phyloP scores from a whole-genome alignment of 2,329 filamentous ascomycete genomes.

The Ilyonectria destructans region DNA sequence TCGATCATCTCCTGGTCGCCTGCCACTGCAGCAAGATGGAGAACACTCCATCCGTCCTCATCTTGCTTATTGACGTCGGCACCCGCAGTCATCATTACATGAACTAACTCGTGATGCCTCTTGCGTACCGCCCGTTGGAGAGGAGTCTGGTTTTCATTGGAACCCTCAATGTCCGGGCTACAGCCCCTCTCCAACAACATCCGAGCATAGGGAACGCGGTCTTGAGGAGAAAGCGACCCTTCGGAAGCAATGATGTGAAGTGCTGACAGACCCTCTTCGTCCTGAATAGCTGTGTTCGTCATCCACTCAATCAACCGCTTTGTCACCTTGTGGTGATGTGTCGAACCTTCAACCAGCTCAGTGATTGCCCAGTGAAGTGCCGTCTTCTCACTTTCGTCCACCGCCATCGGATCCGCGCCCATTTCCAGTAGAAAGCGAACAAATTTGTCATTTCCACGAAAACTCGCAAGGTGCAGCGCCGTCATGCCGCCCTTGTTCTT shows the following conservation, averaged over 20 bases:
- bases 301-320: neutral
- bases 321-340: neutral
- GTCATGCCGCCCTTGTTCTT: slow-evolving; percentile 6
- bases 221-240: neutral
- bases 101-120: neutral
- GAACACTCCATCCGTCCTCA: neutral
- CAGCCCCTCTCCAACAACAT: neutral
- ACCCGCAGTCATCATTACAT: neutral
- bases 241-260: slow-evolving; percentile 18
- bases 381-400: neutral
- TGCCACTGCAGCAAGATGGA: slow-evolving; percentile 5
- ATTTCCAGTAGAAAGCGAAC: neutral
- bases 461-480: neutral
- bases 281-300: neutral
- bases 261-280: slow-evolving; percentile 3
- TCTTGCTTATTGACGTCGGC: slow-evolving; percentile 11
- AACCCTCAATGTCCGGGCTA: neutral
- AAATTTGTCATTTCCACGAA: neutral
- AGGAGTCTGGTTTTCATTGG: neutral
- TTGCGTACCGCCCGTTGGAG: neutral
- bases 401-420: neutral
- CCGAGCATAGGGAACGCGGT: neutral
- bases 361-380: slow-evolving; percentile 18
- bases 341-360: neutral
- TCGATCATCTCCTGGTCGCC: slow-evolving; percentile 1